A percentile compares a stretch with the other conserved stretches of the same genome.
Conservation (phyloP, 2,329 filamentous ascomycete genomes). For the Fusarium denticulatum region DNA sequence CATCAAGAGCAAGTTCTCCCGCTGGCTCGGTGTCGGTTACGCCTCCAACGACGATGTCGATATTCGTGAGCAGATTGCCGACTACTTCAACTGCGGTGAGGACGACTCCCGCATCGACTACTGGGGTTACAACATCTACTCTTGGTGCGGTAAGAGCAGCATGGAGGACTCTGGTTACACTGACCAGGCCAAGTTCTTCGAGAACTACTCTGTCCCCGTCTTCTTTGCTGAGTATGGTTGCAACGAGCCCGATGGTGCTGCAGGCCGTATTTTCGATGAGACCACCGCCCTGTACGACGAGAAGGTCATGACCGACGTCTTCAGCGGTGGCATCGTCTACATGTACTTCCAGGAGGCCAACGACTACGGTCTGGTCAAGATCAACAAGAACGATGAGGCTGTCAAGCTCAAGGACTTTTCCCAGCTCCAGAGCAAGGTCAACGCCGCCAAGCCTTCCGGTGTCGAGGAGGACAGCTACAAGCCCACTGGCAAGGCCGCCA, state of each 20-base stretch:
- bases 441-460: slow-evolving; percentile 71
- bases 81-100: slow-evolving; percentile 93
- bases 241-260: slow-evolving; percentile 71
- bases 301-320: slow-evolving; percentile 83
- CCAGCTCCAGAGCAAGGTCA: slow-evolving; percentile 75
- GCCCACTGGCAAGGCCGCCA: slow-evolving; percentile 74
- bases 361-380: slow-evolving; percentile 82
- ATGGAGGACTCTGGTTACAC: slow-evolving; percentile 83
- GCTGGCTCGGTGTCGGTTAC: slow-evolving; percentile 89
- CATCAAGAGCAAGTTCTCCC: slow-evolving; percentile 82
- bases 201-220: slow-evolving; percentile 87
- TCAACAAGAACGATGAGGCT: slow-evolving; percentile 65
- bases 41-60: slow-evolving; percentile 91
- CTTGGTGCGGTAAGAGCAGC: slow-evolving; percentile 91
- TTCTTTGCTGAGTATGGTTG: slow-evolving; percentile 99
- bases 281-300: slow-evolving; percentile 81
- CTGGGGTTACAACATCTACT: slow-evolving; percentile 99
- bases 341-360: slow-evolving; percentile 96
- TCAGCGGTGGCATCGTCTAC: slow-evolving; percentile 98
- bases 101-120: slow-evolving; percentile 81
- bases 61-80: slow-evolving; percentile 82
- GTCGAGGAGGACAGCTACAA: slow-evolving; percentile 75
- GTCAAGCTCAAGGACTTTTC: slow-evolving; percentile 79
- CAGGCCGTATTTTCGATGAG: slow-evolving; percentile 84
- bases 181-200: slow-evolving; percentile 85